These are phyloP conservation scores for Barnettozyma wickerhamii DNA, from an alignment of 805 yeast species.

Conservation along the genomic window DNA sequence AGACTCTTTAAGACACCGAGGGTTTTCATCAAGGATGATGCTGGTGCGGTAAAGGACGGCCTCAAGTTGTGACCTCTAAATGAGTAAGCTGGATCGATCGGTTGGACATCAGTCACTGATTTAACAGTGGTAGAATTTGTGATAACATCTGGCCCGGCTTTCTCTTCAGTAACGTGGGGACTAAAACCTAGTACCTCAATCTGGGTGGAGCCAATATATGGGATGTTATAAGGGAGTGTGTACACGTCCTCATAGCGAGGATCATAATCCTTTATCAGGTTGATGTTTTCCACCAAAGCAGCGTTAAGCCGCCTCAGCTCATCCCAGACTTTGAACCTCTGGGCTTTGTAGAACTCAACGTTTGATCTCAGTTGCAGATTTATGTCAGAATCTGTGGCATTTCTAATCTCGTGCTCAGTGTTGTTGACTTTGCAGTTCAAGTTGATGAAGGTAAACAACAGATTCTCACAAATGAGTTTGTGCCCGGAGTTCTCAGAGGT, in stretches of 20 bases:
- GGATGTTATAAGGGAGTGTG: not conserved
- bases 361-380: not conserved
- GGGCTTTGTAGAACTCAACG: conserved; percentile 1
- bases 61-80: not conserved
- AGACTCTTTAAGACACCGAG: not conserved
- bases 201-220: not conserved
- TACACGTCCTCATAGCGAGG: not conserved
- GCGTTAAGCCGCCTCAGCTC: not conserved
- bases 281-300: not conserved
- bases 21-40: not conserved
- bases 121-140: too few species aligned
- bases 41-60: not conserved
- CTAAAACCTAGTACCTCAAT: not conserved
- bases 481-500: not conserved
- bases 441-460: conserved; percentile 2
- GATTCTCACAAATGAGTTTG: not conserved
- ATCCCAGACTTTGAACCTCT: not conserved
- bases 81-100: not conserved
- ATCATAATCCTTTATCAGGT: not conserved
- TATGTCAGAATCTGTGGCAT: not conserved
- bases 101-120: too few species aligned
- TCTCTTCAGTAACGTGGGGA: not conserved
- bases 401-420: not conserved
- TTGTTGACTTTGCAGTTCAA: conserved; percentile 1
- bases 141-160: not conserved